phyloP scores from a whole-genome alignment of 2,329 filamentous ascomycete species.

The Podosphaera xanthii region DNA sequence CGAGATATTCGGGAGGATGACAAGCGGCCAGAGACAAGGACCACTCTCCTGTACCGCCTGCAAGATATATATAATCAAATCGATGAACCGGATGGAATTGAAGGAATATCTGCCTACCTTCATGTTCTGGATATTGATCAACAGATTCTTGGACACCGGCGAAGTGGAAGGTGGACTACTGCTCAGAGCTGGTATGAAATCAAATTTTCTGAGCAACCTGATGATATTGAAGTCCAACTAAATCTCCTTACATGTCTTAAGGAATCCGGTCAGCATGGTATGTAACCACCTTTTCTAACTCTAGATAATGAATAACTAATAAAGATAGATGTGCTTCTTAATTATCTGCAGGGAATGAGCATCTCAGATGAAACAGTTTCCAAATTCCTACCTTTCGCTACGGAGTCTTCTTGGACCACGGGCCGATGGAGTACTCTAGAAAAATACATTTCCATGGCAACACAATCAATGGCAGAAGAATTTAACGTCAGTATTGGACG shows the following conservation, averaged over 20 bases:
- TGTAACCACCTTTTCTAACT: constrained; percentile 10
- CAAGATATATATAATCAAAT: constrained; percentile 95
- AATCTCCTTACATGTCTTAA: constrained; percentile 74
- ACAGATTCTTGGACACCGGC: constrained; percentile 78
- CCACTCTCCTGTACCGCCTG: constrained; percentile 50
- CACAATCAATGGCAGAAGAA: constrained; percentile 26
- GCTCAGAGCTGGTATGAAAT: constrained; percentile 97
- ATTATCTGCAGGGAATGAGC: constrained; percentile 62
- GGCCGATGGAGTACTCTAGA: constrained; percentile 57
- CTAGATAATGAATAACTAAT: not conserved
- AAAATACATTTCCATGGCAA: constrained; percentile 35
- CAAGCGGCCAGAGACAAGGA: constrained; percentile 20
- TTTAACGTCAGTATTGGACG: constrained; percentile 68
- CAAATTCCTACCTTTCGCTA: constrained; percentile 56
- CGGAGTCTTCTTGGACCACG: constrained; percentile 82
- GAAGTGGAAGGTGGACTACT: constrained; percentile 79
- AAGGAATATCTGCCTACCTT: constrained; percentile 76
- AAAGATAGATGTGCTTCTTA: constrained; percentile 51
- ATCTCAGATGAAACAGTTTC: constrained; percentile 24
- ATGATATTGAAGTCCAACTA: constrained; percentile 54
- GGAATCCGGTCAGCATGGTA: constrained; percentile 87
- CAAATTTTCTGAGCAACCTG: constrained; percentile 56
- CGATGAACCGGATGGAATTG: constrained; percentile 88
- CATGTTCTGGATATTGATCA: constrained; percentile 78
- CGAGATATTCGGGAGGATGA: constrained; percentile 21